Evolutionary conservation across 2,329 filamentous ascomycete species (phyloP), one percentile per base, ranked within the genome.

Genomic region (Coleophoma cylindrospora): DNA sequence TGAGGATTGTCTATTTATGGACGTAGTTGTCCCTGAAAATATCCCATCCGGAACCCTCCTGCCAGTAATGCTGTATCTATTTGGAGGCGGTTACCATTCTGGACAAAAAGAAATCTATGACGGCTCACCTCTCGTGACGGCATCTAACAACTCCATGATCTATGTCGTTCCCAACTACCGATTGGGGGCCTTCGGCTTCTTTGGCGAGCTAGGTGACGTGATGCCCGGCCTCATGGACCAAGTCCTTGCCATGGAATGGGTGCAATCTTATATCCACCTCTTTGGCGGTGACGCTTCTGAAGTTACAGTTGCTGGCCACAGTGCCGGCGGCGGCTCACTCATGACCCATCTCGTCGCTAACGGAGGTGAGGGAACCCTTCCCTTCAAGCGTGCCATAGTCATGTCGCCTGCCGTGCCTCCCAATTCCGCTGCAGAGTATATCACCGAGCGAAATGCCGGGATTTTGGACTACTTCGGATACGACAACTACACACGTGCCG

Each of bases 181-280:
- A 10, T 12, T 41, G 5, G 40, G 40, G 3, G 40, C 14, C 2
- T 41, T 41, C 10, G 40, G 40, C 4, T 41, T 41, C 40, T 41
- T 41, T 6, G 15, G 40, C 15, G 17, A 22, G 15, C 19, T 17
- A 9, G 40, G 40, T 11, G 17, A 41, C 3, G 15, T 19, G 9
- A 41, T 17, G n/a, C 40, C 17, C 0, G 40, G 40, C 2, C 15
- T 41, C 7, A 41, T 41, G 14, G 17, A 41, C 22, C 17, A 41
- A 17, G 40, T 41, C 2, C n/a, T 77, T 22, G 75, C 75, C 33
- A 64, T 82, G 10, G 66, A 79, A 55, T 82, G 79, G 78, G 70
- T 80, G 5, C 69, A 75, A 45, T 59, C 72, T 44, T 64, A 77
- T 51, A 77, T 79, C 45, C 65, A 72, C 54, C 61, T 70, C n/a